These are phyloP conservation scores for Sclerotiophoma versabilis DNA, from an alignment of 2,329 filamentous ascomycete species.

Conservation along the genomic window DNA sequence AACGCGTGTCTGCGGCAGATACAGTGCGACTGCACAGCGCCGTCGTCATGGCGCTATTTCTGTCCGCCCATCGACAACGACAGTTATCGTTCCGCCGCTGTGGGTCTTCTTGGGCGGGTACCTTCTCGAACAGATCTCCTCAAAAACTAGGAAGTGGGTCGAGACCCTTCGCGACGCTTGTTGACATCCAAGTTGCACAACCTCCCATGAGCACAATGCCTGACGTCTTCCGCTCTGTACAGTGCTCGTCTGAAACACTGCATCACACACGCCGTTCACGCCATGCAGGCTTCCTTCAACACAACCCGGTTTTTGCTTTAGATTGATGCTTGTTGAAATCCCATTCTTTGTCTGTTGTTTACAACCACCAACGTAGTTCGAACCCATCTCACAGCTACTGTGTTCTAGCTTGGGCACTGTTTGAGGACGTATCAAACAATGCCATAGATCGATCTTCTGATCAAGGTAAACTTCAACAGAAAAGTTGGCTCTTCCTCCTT, in stretches of 20 bases:
- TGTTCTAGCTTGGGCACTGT: too few relatives aligned
- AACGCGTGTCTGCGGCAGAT: constrained; percentile 13
- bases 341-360: too few relatives aligned
- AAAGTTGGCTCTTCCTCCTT: too few relatives aligned
- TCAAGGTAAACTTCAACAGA: too few relatives aligned
- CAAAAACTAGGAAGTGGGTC: constrained; percentile 8
- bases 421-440: too few relatives aligned
- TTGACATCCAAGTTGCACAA: neutral
- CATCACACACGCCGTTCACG: too few relatives aligned
- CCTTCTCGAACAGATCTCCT: constrained; percentile 2
- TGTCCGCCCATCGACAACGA: constrained; percentile 17
- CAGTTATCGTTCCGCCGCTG: constrained; percentile 9
- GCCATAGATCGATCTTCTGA: too few relatives aligned
- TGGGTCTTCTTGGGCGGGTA: constrained; percentile 6
- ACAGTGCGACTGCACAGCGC: constrained; percentile 10
- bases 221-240: neutral
- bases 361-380: too few relatives aligned
- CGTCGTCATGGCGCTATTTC: constrained; percentile 22
- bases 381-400: too few relatives aligned
- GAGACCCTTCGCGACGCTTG: neutral
- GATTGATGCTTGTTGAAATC: too few relatives aligned
- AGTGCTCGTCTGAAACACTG: neutral
- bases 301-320: too few relatives aligned
- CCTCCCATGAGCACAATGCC: neutral
- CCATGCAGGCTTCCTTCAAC: neutral